Evolutionary conservation across 116 monocot species (phyloP), one percentile per base, ranked within the genome.

Genomic region (Dioscorea cayenensis): DNA sequence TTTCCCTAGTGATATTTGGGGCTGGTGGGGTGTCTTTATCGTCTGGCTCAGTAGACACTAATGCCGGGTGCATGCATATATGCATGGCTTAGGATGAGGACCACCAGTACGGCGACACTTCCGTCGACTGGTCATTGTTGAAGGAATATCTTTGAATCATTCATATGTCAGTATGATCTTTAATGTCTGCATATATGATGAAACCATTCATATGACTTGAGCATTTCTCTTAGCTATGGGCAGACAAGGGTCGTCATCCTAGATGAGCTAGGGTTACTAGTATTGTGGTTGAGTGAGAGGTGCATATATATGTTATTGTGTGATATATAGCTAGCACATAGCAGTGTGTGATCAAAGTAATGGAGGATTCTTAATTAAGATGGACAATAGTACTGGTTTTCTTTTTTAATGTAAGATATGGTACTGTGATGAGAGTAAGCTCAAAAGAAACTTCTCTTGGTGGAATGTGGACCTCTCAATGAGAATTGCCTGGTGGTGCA

Each of bases 231-330:
- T 11, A 55, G 10, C 55, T 14, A n/a, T 3, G 55, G 55, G 55
- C 55, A 55, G 55, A 55, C 55, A 55, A n/a, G 55, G 55, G 55
- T 55, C 55, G 14, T 55, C 55, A n/a, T 55, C 55, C 55, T 55
- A 55, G 19, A 55, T n/a, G 5, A 12, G 55, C 55, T 43, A 43
- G 43, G 1, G 43, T 43, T 43, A 5, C 0, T 43, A 43, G 43
- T 43, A 9, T 43, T 43, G 43, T 12, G 43, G 43, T 43, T 43
- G 43, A 43, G 43, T 12, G 11, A 43, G 43, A 43, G 43, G 5
- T 43, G 43, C 7, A 10, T 25, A 25, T 25, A 0, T 25, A 25
- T 43, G 43, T 43, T 43, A 43, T 32, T 32, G 32, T 43, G 43
- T 43, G 43, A 43, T 43, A 43, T 43, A 43, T 10, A 43, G 43